Evolutionary conservation across 2,329 filamentous ascomycete species (phyloP), one percentile per base, ranked within the genome.

Genomic region (Ophiostoma tasmaniense): DNA sequence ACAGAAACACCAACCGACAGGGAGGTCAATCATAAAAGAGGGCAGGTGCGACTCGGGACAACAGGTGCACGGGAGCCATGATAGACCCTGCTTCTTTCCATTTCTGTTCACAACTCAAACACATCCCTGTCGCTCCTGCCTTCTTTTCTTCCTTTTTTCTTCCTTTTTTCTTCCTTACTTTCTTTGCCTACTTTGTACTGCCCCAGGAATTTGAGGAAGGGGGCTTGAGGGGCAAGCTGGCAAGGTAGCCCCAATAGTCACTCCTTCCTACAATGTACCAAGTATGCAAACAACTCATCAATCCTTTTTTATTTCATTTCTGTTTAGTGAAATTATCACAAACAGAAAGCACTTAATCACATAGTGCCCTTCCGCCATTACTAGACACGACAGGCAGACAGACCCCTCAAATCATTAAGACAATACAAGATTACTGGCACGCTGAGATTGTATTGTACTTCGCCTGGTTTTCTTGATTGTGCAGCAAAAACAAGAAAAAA

Each of bases 401-500:
- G 42, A n/a, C 42, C 42, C 42, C 42, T 45, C 42, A n/a, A n/a
- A 45, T 45, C 14, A 8, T 55, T 4, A 10, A 4, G 11, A 8
- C 50, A 13, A 20, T 22, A 50, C 45, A 55, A 55, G 25, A 55
- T 25, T 28, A 17, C 50, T 55, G 10, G 50, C 50, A 55, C 50
- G 50, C 50, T 55, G 50, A 25, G 50, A 13, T 25, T 55, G 50
- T 13, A 55, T 22, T 55, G 50, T 22, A 8, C 50, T 25, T 22
- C 50, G 50, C 50, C 50, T 55, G 50, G 22, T 11, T 55, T 55
- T 10, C 50, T 55, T 55, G 50, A 30, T 61, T 61, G 55, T 61
- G 55, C 55, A 61, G 50, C 30, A 61, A 61, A 61, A 30, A 13
- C 55, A 61, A 61, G 55, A 30, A 61, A 61, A 61, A 61, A 61